Evolutionary conservation across 768 basidiomycete species (phyloP).

Genomic region (Pleurotus djamor): DNA sequence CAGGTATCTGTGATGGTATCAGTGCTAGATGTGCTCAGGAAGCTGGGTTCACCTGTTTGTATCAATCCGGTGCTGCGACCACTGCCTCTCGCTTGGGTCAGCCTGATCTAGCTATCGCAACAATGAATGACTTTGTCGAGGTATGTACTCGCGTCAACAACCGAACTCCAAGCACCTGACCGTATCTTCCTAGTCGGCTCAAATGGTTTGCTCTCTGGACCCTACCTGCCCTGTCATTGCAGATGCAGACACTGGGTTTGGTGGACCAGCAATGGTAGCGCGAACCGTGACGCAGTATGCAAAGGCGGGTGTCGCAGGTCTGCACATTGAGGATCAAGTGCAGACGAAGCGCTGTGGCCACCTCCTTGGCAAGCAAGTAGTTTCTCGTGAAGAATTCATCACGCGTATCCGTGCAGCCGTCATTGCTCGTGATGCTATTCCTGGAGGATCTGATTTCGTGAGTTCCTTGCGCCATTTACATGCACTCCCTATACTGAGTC

Average conservation of each 20-base stretch:
- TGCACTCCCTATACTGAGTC: background rate
- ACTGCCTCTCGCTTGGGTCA: conserved; percentile 77
- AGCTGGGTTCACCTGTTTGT: conserved; percentile 76
- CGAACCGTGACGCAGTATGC: conserved; percentile 71
- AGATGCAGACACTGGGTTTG: conserved; percentile 81
- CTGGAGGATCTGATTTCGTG: conserved; percentile 77
- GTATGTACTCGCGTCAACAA: conserved; percentile 21
- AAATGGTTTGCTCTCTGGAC: conserved; percentile 66
- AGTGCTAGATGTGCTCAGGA: conserved; percentile 78
- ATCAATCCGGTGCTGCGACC: conserved; percentile 81
- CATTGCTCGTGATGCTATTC: conserved; percentile 72
- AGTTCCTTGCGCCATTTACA: conserved; percentile 13
- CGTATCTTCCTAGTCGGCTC: conserved; percentile 44
- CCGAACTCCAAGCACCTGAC: background rate
- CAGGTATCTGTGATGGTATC: conserved; percentile 78
- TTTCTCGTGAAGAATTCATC: conserved; percentile 73
- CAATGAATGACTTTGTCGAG: conserved; percentile 73
- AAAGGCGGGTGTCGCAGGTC: conserved; percentile 65
- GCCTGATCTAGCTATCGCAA: conserved; percentile 77
- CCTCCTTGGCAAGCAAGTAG: conserved; percentile 78
- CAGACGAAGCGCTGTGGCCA: conserved; percentile 84
- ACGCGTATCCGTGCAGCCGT: conserved; percentile 78
- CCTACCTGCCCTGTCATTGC: conserved; percentile 75
- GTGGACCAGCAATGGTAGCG: conserved; percentile 73
- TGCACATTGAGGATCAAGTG: conserved; percentile 83